These are phyloP conservation scores for Leptodermis oblonga DNA, from an alignment of 257 asterid genomes.

Conservation along the genomic window DNA sequence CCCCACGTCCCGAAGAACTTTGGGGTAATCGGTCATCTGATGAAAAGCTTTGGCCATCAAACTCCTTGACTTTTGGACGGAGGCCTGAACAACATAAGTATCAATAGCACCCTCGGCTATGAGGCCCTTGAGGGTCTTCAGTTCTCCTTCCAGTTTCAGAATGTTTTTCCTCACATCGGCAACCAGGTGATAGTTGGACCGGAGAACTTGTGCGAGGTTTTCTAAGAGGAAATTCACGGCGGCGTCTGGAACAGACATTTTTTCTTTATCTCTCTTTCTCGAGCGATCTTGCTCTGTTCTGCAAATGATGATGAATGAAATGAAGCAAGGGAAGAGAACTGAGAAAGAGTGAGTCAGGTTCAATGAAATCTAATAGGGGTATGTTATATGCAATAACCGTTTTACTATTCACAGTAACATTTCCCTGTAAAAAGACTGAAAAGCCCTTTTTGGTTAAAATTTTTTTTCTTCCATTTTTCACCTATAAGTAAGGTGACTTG, in stretches of 20 bases:
- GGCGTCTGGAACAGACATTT: constrained; percentile 8
- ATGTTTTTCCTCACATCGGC: constrained; percentile 9
- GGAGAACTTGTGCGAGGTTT: not conserved
- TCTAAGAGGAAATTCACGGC: constrained; percentile 12
- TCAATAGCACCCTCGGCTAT: constrained; percentile 20
- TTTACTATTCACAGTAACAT: no score
- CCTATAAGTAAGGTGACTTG: no score
- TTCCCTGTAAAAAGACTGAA: no score
- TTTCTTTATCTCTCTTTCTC: not conserved
- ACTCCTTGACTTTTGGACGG: constrained; percentile 40
- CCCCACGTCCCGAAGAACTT: constrained; percentile 27
- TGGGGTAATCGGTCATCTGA: not conserved
- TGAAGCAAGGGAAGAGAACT: no score
- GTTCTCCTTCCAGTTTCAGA: not conserved
- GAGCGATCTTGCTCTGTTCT: no score
- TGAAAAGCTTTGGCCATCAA: constrained; percentile 18
- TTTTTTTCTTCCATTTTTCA: no score
- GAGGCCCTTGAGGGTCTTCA: not conserved
- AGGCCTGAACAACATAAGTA: constrained; percentile 16
- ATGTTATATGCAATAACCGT: no score
- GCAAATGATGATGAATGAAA: no score
- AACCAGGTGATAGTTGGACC: constrained; percentile 1
- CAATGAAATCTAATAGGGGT: no score
- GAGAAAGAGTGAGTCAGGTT: no score
- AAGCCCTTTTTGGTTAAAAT: no score